These are phyloP conservation scores for Hypoxylon rickii DNA, from an alignment of 495 filamentous ascomycete species.

Conservation along the genomic window DNA sequence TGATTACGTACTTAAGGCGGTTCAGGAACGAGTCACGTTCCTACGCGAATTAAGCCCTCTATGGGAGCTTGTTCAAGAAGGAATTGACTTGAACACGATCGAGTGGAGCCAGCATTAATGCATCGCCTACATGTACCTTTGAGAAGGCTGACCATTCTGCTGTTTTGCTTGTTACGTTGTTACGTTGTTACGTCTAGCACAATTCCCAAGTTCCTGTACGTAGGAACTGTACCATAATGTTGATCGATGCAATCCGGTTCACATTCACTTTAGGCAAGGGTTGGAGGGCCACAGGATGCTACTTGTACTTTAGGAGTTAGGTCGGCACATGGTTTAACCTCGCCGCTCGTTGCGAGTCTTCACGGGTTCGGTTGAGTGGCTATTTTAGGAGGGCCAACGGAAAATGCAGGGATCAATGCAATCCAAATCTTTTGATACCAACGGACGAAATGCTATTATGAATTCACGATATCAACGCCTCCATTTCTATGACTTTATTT, in stretches of 20 bases:
- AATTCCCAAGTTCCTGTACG: too few species aligned
- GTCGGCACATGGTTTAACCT: conserved; percentile 6
- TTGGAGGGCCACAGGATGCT: not conserved
- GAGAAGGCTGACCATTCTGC: not conserved
- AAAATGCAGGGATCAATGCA: conserved; percentile 17
- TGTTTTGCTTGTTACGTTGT: too few species aligned
- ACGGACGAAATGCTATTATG: too few species aligned
- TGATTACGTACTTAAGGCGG: conserved; percentile 96
- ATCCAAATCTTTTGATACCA: conserved; percentile 13
- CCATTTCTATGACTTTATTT: too few species aligned
- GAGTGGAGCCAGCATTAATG: conserved; percentile 93
- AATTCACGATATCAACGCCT: too few species aligned
- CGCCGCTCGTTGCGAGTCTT: conserved; percentile 19
- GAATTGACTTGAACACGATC: conserved; percentile 92
- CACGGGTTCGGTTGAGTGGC: conserved; percentile 1
- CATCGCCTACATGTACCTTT: not conserved
- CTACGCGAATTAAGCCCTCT: conserved; percentile 93
- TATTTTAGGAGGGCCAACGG: conserved; percentile 6
- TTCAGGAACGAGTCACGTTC: conserved; percentile 85
- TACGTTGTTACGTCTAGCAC: not conserved
- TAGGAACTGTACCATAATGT: not conserved
- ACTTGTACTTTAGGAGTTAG: conserved; percentile 27
- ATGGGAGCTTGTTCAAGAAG: conserved; percentile 98
- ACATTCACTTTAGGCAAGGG: conserved; percentile 1
- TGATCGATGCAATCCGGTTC: not conserved